Evolutionary conservation across 441 rosid genomes (phyloP), one percentile per base, ranked within the genome.

Genomic region (Rhodomyrtus psidioides): DNA sequence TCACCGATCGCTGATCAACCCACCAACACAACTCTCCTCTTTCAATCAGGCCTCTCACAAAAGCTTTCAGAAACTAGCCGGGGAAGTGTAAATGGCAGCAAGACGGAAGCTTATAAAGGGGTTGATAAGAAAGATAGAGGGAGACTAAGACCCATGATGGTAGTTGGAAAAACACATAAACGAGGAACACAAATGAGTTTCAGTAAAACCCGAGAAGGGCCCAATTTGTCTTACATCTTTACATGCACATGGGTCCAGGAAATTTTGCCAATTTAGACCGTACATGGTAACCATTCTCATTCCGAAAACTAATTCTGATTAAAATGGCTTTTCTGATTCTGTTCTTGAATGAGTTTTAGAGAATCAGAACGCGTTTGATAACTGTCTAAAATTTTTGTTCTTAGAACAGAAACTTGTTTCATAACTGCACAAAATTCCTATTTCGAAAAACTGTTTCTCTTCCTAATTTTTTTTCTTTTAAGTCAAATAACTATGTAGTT

Each of bases 51-150:
- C 44, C 82, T 58, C 81, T 74, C 5, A 26, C 42, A 53, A 39
- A 51, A 53, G 81, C 81, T 62, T 62, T n/a, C 28, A 82, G 21
- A 46, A 13, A 82, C 58, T 24, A 17, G 46, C 28, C 79, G 84
- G 75, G 89, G 90, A 86, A 84, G 86, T 82, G 59, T 79, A 55
- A 85, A 81, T 46, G 82, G 30, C 44, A 82, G 84, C 62, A 83
- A 44, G 84, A 9, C 27, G 28, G 84, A 55, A 57, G 88, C 89
- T 90, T 92, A 87, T 84, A 92, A 86, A 90, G 88, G 81, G 55
- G n/a, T 23, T 19, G 28, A 55, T 17, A 13, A 59, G 30, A 65
- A n/a, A n/a, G 58, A 55, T 26, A 28, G 23, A 53, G 55, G 28
- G 21, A 21, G 65, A 76, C 83, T 54, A 79, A 9, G 42, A 53